Percentiles rank a stretch among this genome's conserved stretches.
Evolutionary conservation across 768 basidiomycete species (phyloP).

Genomic region (Pleurotus giganteus): DNA sequence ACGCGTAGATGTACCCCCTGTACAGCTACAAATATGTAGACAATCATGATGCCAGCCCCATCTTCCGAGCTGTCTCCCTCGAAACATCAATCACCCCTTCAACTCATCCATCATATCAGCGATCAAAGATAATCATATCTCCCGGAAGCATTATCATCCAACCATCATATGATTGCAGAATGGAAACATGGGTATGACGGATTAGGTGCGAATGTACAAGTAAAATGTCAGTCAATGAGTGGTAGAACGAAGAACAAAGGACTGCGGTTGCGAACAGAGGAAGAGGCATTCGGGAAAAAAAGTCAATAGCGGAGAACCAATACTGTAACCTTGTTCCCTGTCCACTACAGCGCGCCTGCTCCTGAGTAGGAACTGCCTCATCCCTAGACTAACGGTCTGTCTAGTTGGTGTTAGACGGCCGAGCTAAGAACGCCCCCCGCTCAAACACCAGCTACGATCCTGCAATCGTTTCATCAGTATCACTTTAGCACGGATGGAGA

Average conservation of each 20-base stretch:
- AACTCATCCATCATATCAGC: slow-evolving; percentile 1
- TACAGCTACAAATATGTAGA: background rate
- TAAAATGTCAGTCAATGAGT: too few relatives aligned
- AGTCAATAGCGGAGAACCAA: background rate
- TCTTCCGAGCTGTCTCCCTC: background rate
- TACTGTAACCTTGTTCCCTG: background rate
- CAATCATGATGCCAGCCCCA: background rate
- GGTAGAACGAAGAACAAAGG: background rate
- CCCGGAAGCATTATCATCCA: background rate
- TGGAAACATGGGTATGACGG: background rate
- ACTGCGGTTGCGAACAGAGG: background rate
- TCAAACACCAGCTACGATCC: slow-evolving; percentile 62
- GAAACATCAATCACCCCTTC: background rate
- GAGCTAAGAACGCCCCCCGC: slow-evolving; percentile 10
- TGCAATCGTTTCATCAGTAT: slow-evolving; percentile 21
- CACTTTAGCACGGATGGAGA: slow-evolving; percentile 1
- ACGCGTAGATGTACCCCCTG: background rate
- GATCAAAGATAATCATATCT: background rate
- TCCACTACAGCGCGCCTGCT: background rate
- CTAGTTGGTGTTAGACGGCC: background rate
- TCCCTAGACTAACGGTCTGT: background rate
- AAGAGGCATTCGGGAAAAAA: background rate
- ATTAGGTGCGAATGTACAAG: background rate
- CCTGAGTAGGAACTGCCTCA: background rate
- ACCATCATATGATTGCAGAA: background rate